Evolutionary conservation across 805 yeast genomes (phyloP).

Genomic region (Torulaspora indica): DNA sequence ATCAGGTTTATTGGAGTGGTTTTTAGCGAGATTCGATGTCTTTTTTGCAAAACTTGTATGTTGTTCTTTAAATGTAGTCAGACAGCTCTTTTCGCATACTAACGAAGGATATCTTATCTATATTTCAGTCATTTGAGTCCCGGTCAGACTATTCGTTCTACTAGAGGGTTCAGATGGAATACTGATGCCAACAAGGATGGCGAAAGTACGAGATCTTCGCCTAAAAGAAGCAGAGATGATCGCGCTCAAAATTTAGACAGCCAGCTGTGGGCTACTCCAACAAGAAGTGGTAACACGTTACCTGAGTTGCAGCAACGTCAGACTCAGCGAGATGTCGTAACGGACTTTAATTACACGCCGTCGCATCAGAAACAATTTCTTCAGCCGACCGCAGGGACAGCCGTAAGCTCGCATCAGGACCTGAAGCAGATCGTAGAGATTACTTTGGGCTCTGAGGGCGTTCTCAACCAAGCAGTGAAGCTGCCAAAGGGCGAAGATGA

Average conservation of each 20-base stretch:
- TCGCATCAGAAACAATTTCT: conserved; percentile 36
- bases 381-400: conserved; percentile 33
- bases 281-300: conserved; percentile 6
- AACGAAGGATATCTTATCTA: conserved; percentile 1
- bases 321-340: conserved; percentile 17
- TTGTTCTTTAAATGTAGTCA: neutral
- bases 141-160: conserved; percentile 45
- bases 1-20: neutral
- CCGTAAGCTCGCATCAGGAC: conserved; percentile 58
- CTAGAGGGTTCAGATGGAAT: conserved; percentile 44
- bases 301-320: conserved; percentile 12
- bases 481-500: conserved; percentile 88
- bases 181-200: conserved; percentile 16
- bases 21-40: conserved; percentile 19
- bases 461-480: conserved; percentile 86
- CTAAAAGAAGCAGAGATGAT: conserved; percentile 10
- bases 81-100: conserved; percentile 4
- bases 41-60: conserved; percentile 33
- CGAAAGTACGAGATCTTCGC: conserved; percentile 8
- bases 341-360: conserved; percentile 38
- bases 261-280: conserved; percentile 15
- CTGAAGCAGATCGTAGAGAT: conserved; percentile 88
- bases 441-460: conserved; percentile 88
- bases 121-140: conserved; percentile 39
- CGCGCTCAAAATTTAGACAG: conserved; percentile 8